Base-by-base conservation (phyloP, 2,329 filamentous ascomycete species). In the Trichoderma sp. region DNA sequence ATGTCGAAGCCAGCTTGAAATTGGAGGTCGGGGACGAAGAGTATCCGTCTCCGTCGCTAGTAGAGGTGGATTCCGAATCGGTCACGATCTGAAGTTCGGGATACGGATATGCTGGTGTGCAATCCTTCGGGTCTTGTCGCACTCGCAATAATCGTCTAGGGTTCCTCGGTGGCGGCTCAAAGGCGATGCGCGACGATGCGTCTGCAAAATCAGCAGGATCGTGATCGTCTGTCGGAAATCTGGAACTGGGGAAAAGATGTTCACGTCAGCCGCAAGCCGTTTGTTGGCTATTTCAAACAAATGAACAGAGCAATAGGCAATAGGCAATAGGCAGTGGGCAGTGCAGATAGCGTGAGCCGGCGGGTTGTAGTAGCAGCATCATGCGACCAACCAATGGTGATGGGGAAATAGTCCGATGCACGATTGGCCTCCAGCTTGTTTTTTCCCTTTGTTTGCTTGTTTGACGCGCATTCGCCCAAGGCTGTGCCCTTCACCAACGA, bases 81-180 rank as follows among this genome's bases (percentile, higher is more conserved):
- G 67, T 60, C n/a, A 71, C 28, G 21, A 60, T 51, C 36, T 67
- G 65, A 26, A 61, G 71, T 12, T 77, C 75, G 26, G n/a, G 43
- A 51, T 43, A 43, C n/a, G 73, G 76, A 73, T 79, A 91, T 61
- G 90, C 75, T 18, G 91, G 91, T 36, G 90, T 91, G 7, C 47
- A 67, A 32, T 71, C 69, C 51, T 58, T 36, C 9, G 56, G 34
- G 60, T 32, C 62, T 21, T 72, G 74, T 76, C 75, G 60, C 18
- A 26, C 32, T 39, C 26, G 65, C 73, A 76, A 73, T 75, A 80
- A 70, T 76, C 80, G 73, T 71, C 76, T 76, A 14, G 81, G 79
- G 69, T 82, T 83, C 77, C 79, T 79, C 28, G 79, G 79, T 51
- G 83, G 79, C 39, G 79, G 80, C 30, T 80, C 74, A 72, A 78